Conservation (phyloP, 495 filamentous ascomycete genomes). For the Penicillium waksmanii region DNA sequence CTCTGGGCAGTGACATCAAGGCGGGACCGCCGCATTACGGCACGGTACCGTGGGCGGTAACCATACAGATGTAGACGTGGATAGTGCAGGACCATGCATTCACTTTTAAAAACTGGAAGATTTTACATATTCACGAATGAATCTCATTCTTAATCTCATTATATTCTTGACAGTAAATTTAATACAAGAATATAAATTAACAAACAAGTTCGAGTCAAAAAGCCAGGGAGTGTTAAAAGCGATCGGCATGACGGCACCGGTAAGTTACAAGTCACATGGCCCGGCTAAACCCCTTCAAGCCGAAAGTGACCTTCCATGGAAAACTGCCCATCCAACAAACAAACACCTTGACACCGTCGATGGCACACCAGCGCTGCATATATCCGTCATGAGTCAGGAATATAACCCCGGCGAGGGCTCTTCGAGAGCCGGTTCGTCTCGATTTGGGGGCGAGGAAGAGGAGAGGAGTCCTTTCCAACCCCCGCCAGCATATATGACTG, state of each 20-base stretch:
- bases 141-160: no score
- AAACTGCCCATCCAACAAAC: conserved; percentile 27
- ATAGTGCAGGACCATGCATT: conserved; percentile 2
- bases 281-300: conserved; percentile 28
- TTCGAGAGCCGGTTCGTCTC: conserved; percentile 43
- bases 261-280: conserved; percentile 32
- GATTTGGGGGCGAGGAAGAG: conserved; percentile 35
- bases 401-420: conserved; percentile 58
- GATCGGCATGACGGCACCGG: conserved; percentile 9
- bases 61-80: conserved; percentile 1
- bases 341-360: conserved; percentile 21
- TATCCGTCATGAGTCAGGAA: conserved; percentile 72
- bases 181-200: no score
- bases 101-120: background rate
- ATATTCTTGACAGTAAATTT: no score
- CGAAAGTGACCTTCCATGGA: conserved; percentile 28
- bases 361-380: conserved; percentile 18
- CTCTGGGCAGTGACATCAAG: conserved; percentile 35
- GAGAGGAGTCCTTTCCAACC: conserved; percentile 38
- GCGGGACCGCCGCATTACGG: conserved; percentile 3
- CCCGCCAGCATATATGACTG: conserved; percentile 79
- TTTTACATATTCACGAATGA: no score
- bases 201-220: no score
- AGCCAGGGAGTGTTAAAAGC: background rate
- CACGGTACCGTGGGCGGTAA: conserved; percentile 8